Evolutionary conservation across 1,139 yeast genomes (phyloP), one percentile per base, ranked within the genome.

Genomic region (Arxiozyma slooffiae): DNA sequence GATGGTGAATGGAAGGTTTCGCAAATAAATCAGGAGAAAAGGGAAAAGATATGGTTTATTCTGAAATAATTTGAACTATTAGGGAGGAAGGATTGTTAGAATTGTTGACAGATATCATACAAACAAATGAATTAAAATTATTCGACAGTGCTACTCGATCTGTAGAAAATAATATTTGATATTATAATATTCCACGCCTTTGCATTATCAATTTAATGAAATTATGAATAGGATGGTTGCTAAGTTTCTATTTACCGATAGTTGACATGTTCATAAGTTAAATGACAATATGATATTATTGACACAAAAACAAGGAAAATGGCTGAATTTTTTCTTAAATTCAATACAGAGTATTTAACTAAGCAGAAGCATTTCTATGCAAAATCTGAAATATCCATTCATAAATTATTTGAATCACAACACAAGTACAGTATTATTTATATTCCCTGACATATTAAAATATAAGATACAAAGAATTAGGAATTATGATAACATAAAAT

Each of bases 401-500:
- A 20, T 17, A 11, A 42, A 42, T 1, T 74, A 78, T 8, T 56
- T 77, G 26, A 68, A 67, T 44, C 80, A 78, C 58, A 64, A 78
- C 53, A 76, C 85, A 0, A 69, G 76, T 1, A 80, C 76, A 53
- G 76, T 75, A 0, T 78, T 84, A 82, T 60, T 61, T 14, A 55
- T 73, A 20, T 46, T 61, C 8, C 57, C 62, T 8, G 38, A 11
- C 6, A 22, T 30, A 5, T 22, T 48, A 36, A 20, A 21, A 5
- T 14, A 20, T 24, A 18, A 34, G 8, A 20, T 41, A 20, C 38
- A 46, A 16, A 21, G 41, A 3, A 36, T 26, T 44, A 16, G 6
- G 4, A 22, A 36, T 23, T 11, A 24, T 5, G 14, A 38, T 17
- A 18, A 23, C 5, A 17, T 18, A 1, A 39, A 52, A 56, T 66